Evolutionary conservation across 106 monocot species (phyloP), one percentile per base, ranked within the genome.

Genomic region (Platanthera zijinensis): DNA sequence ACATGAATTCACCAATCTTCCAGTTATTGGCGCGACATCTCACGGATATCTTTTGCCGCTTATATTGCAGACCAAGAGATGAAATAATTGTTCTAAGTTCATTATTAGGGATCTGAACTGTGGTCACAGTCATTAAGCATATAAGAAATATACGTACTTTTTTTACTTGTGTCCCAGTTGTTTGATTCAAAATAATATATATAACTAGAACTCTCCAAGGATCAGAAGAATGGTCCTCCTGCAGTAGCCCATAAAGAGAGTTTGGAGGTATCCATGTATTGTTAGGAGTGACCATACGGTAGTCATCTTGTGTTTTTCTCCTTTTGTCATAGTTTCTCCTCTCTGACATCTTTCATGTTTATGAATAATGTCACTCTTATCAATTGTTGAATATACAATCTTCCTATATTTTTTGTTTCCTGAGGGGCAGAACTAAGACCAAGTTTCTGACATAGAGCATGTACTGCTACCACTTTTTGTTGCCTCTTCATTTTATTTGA

Each of bases 191-290:
- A 10, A 89, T 63, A 63, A 86, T 85, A 77, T 83, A 89, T 52
- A 89, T 86, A 10, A 89, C 63, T 18, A 89, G 56, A 3, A 89
- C 89, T 78, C 89, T 89, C 89, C 89, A 89, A 25, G 83, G 89
- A 48, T 89, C 89, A 63, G 73, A 81, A 10, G 71, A 71, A 51
- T 86, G 85, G 5, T 51, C 21, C 75, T 89, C 85, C 51, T 89
- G 89, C 18, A 89, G 71, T 5, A 89, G 76, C 6, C 52, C 50
- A 53, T 79, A 80, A 73, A 68, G 69, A 30, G 88, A 89, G 4
- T 50, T 30, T 6, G 89, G 83, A 56, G 89, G 78, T n/a, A 48
- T 61, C 78, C 83, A 89, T 0, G 7, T 53, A 32, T 64, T 74
- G 17, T 70, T 53, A 2, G n/a, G 64, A 0, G 18, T 45, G 13